Evolutionary conservation across 768 basidiomycete species (phyloP).

Genomic region (Russula olivacea): DNA sequence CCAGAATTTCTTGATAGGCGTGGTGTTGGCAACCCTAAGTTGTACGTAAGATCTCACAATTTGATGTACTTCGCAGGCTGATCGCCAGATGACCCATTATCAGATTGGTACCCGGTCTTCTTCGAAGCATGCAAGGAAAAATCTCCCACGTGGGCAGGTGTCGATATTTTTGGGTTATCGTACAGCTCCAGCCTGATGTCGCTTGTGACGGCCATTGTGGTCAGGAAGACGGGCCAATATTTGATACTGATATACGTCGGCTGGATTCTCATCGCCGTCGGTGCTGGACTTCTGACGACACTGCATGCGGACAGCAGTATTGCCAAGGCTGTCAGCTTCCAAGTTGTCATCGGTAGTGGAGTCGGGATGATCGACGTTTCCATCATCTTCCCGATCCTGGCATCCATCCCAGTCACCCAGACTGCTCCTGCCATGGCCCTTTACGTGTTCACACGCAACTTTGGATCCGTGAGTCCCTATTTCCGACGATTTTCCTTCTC

Average conservation of each 20-base stretch:
- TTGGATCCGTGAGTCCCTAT: slow-evolving; percentile 14
- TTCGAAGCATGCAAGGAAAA: slow-evolving; percentile 38
- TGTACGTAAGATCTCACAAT: background rate
- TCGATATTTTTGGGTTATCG: slow-evolving; percentile 35
- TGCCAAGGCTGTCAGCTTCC: slow-evolving; percentile 24
- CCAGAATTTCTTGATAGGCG: slow-evolving; percentile 31
- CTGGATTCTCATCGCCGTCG: slow-evolving; percentile 35
- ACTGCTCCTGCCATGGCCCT: slow-evolving; percentile 35
- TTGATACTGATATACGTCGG: slow-evolving; percentile 34
- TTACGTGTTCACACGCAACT: slow-evolving; percentile 28
- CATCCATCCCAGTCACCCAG: slow-evolving; percentile 31
- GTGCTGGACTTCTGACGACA: slow-evolving; percentile 34
- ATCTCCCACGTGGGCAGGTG: slow-evolving; percentile 35
- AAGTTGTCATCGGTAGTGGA: slow-evolving; percentile 30
- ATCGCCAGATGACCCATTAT: background rate
- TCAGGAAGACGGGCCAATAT: slow-evolving; percentile 36
- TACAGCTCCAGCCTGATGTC: slow-evolving; percentile 37
- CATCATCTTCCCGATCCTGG: slow-evolving; percentile 35
- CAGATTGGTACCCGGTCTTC: slow-evolving; percentile 39
- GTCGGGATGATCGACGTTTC: slow-evolving; percentile 31
- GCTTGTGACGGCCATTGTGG: slow-evolving; percentile 35
- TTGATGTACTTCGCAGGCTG: background rate
- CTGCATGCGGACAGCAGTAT: slow-evolving; percentile 26
- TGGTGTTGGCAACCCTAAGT: slow-evolving; percentile 25
- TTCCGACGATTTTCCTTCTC: no score